phyloP scores from a whole-genome alignment of 2,329 filamentous ascomycete species.

The Ophiostoma perfectum region DNA sequence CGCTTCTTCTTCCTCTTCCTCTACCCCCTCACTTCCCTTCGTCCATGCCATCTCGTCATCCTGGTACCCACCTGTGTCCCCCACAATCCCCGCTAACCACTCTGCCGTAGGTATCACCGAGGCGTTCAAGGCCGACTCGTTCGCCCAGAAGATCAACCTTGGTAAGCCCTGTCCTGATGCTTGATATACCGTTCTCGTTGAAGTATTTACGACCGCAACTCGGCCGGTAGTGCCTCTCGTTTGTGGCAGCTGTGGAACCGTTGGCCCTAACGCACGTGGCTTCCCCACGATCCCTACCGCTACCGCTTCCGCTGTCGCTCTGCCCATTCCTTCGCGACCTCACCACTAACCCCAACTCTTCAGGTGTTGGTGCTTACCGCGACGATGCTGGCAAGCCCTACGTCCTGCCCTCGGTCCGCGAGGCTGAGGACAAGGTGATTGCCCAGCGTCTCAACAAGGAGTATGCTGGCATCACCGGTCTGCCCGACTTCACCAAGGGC shows the following conservation, averaged over 20 bases:
- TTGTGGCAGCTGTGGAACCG: slow-evolving; percentile 8
- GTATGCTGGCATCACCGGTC: slow-evolving; percentile 95
- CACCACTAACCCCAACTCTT: not conserved
- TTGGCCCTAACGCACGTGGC: slow-evolving; percentile 17
- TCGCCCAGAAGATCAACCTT: slow-evolving; percentile 95
- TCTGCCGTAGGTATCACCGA: slow-evolving; percentile 72
- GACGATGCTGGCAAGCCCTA: slow-evolving; percentile 98
- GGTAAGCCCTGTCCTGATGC: slow-evolving; percentile 44
- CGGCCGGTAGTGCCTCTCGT: slow-evolving; percentile 12
- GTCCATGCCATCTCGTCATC: not conserved
- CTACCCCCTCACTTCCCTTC: slow-evolving; percentile 12
- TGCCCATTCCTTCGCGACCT: not conserved
- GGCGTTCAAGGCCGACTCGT: slow-evolving; percentile 95
- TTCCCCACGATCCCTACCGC: slow-evolving; percentile 1
- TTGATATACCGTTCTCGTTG: not conserved
- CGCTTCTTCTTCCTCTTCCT: slow-evolving; percentile 3
- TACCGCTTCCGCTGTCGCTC: slow-evolving; percentile 13
- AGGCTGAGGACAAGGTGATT: slow-evolving; percentile 83
- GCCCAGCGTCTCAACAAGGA: slow-evolving; percentile 82
- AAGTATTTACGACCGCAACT: not conserved
- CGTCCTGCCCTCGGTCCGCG: slow-evolving; percentile 86
- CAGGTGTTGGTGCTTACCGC: slow-evolving; percentile 94
- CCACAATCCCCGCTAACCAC: slow-evolving; percentile 27
- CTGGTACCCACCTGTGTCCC: not conserved
- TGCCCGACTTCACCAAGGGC: slow-evolving; percentile 88